phyloP scores from a whole-genome alignment of 768 basidiomycete species.

The Pleurotus salmoneostramineus region DNA sequence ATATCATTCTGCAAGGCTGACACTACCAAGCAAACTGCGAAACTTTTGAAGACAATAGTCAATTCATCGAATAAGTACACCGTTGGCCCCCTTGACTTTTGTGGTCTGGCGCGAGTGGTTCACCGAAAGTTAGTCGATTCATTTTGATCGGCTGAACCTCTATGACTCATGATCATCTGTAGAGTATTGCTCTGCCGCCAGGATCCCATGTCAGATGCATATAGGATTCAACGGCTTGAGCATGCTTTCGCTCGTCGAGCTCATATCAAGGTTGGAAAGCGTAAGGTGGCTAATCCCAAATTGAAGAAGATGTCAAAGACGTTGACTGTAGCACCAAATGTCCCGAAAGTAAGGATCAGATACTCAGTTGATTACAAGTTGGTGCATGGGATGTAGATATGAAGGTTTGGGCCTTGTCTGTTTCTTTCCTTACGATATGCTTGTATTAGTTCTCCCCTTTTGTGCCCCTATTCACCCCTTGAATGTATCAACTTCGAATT shows the following conservation, averaged over 20 bases:
- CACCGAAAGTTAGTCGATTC: neutral
- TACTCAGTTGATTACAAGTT: too few relatives aligned
- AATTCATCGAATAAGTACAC: slow-evolving; percentile 4
- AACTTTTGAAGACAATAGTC: slow-evolving; percentile 1
- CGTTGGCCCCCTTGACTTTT: slow-evolving; percentile 8
- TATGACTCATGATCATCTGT: too few relatives aligned
- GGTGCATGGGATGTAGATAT: too few relatives aligned
- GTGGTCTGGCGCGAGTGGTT: slow-evolving; percentile 7
- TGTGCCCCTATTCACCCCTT: too few relatives aligned
- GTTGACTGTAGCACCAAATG: too few relatives aligned
- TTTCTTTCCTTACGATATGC: too few relatives aligned
- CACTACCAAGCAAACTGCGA: too few relatives aligned
- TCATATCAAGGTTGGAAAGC: neutral
- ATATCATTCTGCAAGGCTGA: neutral
- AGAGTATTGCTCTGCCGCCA: neutral
- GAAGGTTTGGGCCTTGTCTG: too few relatives aligned
- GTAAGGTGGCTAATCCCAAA: slow-evolving; percentile 3
- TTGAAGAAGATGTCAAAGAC: neutral
- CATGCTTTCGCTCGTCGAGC: neutral
- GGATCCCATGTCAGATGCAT: neutral
- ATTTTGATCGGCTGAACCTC: neutral
- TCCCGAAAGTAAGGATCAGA: too few relatives aligned
- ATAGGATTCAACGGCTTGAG: neutral
- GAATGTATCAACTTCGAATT: too few relatives aligned
- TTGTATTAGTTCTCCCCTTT: too few relatives aligned